Conservation (phyloP, 768 basidiomycete genomes). For the Hypsizygus marmoreus region DNA sequence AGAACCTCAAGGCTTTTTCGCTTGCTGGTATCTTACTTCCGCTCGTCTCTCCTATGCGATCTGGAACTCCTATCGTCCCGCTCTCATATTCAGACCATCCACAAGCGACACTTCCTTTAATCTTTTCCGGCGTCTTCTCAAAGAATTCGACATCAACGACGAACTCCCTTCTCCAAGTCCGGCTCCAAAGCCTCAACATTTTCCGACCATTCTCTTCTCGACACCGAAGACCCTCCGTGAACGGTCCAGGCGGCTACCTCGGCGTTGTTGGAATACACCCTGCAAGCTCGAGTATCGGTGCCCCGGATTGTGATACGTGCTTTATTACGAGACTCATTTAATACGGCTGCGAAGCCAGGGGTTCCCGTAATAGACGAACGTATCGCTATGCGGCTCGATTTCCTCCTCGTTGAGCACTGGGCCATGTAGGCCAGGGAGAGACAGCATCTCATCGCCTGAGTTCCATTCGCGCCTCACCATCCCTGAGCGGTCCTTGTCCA, state of each 20-base stretch:
- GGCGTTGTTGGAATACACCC: slow-evolving; percentile 51
- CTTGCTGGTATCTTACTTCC: slow-evolving; percentile 71
- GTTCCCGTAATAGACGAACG: slow-evolving; percentile 10
- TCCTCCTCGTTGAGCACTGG: not conserved
- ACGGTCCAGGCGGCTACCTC: slow-evolving; percentile 12
- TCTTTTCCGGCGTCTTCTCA: slow-evolving; percentile 38
- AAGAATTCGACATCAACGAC: slow-evolving; percentile 46
- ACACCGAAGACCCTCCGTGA: slow-evolving; percentile 5
- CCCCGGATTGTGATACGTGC: slow-evolving; percentile 51
- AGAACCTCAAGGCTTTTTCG: slow-evolving; percentile 63
- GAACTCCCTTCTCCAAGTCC: slow-evolving; percentile 51
- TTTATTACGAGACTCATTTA: slow-evolving; percentile 4
- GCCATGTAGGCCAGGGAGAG: slow-evolving; percentile 18
- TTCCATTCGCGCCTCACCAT: slow-evolving; percentile 30
- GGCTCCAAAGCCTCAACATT: slow-evolving; percentile 50
- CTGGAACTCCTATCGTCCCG: slow-evolving; percentile 37
- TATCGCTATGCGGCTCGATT: not conserved
- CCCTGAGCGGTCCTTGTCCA: slow-evolving; percentile 17
- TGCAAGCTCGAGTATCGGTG: slow-evolving; percentile 57
- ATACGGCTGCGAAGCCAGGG: slow-evolving; percentile 20
- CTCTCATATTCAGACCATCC: slow-evolving; percentile 57
- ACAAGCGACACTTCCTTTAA: slow-evolving; percentile 48
- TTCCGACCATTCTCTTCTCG: slow-evolving; percentile 14
- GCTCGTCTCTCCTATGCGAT: slow-evolving; percentile 45
- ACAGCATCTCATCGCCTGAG: slow-evolving; percentile 22